phyloP scores from a whole-genome alignment of 2,329 filamentous ascomycete genomes.

The Cladophialophora bantiana region DNA sequence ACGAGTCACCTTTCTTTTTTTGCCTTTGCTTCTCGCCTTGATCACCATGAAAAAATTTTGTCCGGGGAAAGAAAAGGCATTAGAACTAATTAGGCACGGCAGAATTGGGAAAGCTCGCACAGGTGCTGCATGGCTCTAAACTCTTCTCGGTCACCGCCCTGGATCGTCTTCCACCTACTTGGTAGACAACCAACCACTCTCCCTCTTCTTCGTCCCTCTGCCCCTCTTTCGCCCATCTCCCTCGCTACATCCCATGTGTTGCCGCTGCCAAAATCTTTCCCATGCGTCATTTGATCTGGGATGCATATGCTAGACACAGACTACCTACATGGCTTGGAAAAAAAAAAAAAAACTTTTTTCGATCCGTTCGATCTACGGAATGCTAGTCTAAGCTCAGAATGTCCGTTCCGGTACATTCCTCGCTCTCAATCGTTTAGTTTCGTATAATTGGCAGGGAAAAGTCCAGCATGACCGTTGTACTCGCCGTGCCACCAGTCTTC shows the following conservation, averaged over 20 bases:
- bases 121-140: slow-evolving; percentile 20
- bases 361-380: slow-evolving; percentile 10
- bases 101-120: slow-evolving; percentile 16
- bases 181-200: slow-evolving; percentile 3
- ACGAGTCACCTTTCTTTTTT: slow-evolving; percentile 20
- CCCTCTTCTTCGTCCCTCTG: neutral
- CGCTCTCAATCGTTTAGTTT: slow-evolving; percentile 48
- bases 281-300: slow-evolving; percentile 12
- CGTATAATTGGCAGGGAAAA: slow-evolving; percentile 72
- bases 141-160: slow-evolving; percentile 25
- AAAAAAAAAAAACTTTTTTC: slow-evolving; percentile 9
- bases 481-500: slow-evolving; percentile 99
- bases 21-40: slow-evolving; percentile 3
- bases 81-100: slow-evolving; percentile 8
- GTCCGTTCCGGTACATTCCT: neutral
- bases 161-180: slow-evolving; percentile 5
- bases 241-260: neutral
- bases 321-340: neutral
- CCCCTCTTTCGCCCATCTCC: neutral
- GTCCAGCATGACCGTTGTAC: slow-evolving; percentile 77
- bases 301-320: neutral
- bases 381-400: neutral
- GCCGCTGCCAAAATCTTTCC: neutral
- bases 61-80: slow-evolving; percentile 25
- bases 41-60: slow-evolving; percentile 27